Evolutionary conservation across 768 basidiomycete genomes (phyloP).

Genomic region (Antrodiella citrinella): DNA sequence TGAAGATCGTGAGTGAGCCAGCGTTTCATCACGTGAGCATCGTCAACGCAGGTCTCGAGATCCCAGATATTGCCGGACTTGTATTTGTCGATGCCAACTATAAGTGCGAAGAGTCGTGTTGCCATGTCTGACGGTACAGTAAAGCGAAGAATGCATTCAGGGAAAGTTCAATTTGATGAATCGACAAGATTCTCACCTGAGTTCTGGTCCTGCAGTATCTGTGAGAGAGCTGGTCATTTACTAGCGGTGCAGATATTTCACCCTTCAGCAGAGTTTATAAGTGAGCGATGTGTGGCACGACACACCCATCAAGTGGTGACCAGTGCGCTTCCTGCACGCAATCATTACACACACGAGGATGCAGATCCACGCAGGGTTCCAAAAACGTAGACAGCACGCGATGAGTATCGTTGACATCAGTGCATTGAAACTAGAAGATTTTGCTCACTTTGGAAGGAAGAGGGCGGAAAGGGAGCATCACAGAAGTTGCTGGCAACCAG

Average conservation of each 20-base stretch:
- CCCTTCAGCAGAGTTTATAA: background rate
- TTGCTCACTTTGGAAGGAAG: background rate
- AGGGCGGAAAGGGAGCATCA: background rate
- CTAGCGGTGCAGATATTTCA: background rate
- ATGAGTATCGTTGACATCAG: background rate
- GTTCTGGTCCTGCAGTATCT: background rate
- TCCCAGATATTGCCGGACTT: slow-evolving; percentile 55
- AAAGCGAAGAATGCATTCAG: too few species aligned
- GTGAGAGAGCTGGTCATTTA: background rate
- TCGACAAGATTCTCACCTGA: too few species aligned
- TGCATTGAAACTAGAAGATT: background rate
- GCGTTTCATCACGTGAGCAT: slow-evolving; percentile 48
- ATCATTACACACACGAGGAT: background rate
- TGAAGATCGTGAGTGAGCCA: slow-evolving; percentile 51
- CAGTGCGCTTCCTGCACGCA: background rate
- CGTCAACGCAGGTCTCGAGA: slow-evolving; percentile 56
- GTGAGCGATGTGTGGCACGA: background rate
- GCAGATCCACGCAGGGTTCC: background rate
- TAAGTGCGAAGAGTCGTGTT: slow-evolving; percentile 50
- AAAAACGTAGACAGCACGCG: background rate
- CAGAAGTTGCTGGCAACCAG: too few species aligned
- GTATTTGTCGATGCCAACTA: slow-evolving; percentile 66
- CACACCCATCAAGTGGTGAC: background rate
- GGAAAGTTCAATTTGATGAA: background rate
- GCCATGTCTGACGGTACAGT: slow-evolving; percentile 27